These are phyloP conservation scores for Lycium ferocissimum DNA, from an alignment of 257 asterid genomes.

Conservation along the genomic window DNA sequence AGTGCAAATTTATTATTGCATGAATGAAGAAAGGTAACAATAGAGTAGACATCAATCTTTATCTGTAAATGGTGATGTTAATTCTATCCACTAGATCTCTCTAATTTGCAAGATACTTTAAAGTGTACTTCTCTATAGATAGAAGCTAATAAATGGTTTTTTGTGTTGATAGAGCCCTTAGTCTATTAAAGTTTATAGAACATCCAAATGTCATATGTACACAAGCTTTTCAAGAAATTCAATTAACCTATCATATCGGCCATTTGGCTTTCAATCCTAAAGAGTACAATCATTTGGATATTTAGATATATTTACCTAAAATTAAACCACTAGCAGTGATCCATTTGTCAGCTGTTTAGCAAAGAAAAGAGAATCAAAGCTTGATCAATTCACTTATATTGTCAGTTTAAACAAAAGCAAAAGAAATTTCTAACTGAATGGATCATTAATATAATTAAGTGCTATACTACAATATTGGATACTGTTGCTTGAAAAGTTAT, in stretches of 20 bases:
- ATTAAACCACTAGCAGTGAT: neutral
- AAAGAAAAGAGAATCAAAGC: neutral
- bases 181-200: neutral
- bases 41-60: constrained; percentile 9
- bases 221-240: neutral
- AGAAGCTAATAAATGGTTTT: neutral
- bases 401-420: neutral
- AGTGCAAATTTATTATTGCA: neutral
- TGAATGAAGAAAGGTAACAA: neutral
- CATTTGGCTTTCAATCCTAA: neutral
- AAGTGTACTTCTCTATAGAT: neutral
- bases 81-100: neutral
- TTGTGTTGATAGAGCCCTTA: neutral
- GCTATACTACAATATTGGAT: neutral
- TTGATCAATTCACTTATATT: neutral
- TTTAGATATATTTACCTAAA: neutral
- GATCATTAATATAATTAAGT: neutral
- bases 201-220: neutral
- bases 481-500: neutral
- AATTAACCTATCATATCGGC: neutral
- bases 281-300: no score
- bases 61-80: constrained; percentile 16
- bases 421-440: neutral
- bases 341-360: neutral
- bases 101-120: neutral